A percentile compares a stretch with the other conserved stretches of the same genome.
phyloP scores from a whole-genome alignment of 495 filamentous ascomycete genomes.

The Tuber microsphaerosporum region DNA sequence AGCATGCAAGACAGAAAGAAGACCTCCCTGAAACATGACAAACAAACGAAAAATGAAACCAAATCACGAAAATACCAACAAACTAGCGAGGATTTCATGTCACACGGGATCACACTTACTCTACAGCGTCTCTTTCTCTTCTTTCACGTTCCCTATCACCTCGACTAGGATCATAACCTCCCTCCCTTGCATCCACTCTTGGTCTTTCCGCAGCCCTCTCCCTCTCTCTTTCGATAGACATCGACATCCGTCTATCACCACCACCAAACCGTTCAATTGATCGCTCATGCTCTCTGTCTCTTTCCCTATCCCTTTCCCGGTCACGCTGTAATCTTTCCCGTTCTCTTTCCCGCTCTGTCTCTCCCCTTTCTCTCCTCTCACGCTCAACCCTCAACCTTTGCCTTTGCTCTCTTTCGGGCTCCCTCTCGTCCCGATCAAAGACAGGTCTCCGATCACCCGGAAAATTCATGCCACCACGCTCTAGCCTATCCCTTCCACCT shows the following conservation, averaged over 20 bases:
- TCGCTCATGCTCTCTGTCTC: not conserved
- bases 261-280: constrained; percentile 4
- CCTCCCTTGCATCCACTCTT: constrained; percentile 24
- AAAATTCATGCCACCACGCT: constrained; percentile 28
- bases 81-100: not conserved
- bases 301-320: constrained; percentile 11
- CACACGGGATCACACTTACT: constrained; percentile 36
- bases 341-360: constrained; percentile 14
- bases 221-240: not conserved
- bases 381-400: constrained; percentile 7
- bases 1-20: not conserved
- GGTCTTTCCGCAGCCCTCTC: constrained; percentile 22
- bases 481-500: constrained; percentile 32
- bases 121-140: constrained; percentile 39
- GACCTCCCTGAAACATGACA: constrained; percentile 5
- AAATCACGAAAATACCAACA: constrained; percentile 9
- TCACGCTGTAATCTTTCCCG: constrained; percentile 17
- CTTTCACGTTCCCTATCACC: constrained; percentile 39
- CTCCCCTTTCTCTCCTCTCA: constrained; percentile 20
- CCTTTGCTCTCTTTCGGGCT: constrained; percentile 18
- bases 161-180: constrained; percentile 34
- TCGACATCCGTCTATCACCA: not conserved
- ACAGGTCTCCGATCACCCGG: constrained; percentile 33
- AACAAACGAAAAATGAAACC: constrained; percentile 16
- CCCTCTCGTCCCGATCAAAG: constrained; percentile 33